A percentile compares a stretch with the other conserved stretches of the same genome.
Evolutionary conservation across 441 rosid genomes (phyloP).

Genomic region (Dalechampia spathulata): DNA sequence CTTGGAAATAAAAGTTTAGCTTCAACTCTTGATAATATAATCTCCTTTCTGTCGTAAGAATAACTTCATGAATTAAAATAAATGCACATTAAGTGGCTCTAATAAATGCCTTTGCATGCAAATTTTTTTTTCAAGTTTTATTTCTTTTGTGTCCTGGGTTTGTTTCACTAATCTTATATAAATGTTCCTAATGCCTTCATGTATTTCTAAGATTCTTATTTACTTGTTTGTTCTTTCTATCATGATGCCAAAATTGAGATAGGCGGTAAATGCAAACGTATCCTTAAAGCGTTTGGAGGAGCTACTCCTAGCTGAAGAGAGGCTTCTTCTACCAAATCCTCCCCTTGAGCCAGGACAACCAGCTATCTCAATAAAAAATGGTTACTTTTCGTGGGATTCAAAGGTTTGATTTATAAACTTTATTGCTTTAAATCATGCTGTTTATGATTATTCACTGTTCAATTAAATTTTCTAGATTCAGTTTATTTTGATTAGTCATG

Average conservation of each 20-base stretch:
- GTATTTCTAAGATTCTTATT: neutral
- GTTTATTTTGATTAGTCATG: neutral
- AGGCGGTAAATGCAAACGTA: constrained; percentile 94
- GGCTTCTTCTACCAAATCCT: constrained; percentile 88
- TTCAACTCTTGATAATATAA: too few species aligned
- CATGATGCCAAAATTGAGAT: constrained; percentile 21
- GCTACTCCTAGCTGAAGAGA: constrained; percentile 81
- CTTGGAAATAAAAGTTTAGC: neutral
- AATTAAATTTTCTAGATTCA: neutral
- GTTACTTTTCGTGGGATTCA: constrained; percentile 94
- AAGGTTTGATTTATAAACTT: constrained; percentile 40
- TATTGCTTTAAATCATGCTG: neutral
- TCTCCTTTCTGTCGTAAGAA: neutral
- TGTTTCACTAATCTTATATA: neutral
- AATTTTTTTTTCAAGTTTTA: neutral
- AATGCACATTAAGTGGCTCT: neutral
- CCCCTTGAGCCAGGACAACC: constrained; percentile 70
- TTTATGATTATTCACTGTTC: neutral
- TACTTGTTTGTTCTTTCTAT: constrained; percentile 14
- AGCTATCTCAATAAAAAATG: constrained; percentile 79
- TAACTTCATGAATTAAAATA: neutral
- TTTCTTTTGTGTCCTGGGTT: neutral
- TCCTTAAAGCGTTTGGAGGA: constrained; percentile 96
- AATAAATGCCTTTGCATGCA: neutral
- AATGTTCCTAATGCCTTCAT: neutral